A percentile compares a stretch with the other conserved stretches of the same genome.
phyloP scores from a whole-genome alignment of 345 rosid genomes.

The Boechera retrofracta region DNA sequence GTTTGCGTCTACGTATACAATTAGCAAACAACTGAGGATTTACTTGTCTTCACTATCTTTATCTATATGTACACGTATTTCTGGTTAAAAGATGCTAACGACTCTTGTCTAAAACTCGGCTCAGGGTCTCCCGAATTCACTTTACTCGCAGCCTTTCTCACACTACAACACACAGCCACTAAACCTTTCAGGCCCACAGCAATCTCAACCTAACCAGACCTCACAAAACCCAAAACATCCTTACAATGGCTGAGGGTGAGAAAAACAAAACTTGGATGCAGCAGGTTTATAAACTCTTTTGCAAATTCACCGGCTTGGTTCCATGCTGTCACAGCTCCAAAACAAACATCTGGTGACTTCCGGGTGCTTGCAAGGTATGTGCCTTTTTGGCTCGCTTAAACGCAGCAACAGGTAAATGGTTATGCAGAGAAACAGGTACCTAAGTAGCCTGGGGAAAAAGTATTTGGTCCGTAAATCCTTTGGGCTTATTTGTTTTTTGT shows the following conservation, averaged over 20 bases:
- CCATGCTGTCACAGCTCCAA: conserved; percentile 68
- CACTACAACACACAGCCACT: conserved; percentile 83
- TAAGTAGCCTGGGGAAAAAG: conserved; percentile 36
- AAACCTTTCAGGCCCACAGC: conserved; percentile 71
- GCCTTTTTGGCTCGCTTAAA: conserved; percentile 41
- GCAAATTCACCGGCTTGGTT: conserved; percentile 75
- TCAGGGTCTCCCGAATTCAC: conserved; percentile 92
- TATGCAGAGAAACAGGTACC: conserved; percentile 41
- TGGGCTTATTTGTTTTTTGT: conserved; percentile 11
- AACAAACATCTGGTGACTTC: conserved; percentile 45
- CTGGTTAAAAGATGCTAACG: conserved; percentile 18
- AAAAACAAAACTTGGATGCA: conserved; percentile 26
- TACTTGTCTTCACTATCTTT: conserved; percentile 7
- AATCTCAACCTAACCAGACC: conserved; percentile 77
- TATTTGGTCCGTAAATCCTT: conserved; percentile 42
- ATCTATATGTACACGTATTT: not conserved
- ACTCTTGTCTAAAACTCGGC: not conserved
- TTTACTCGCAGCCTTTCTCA: conserved; percentile 90
- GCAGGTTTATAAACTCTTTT: conserved; percentile 69
- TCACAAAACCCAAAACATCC: conserved; percentile 83
- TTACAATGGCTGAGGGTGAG: conserved; percentile 72
- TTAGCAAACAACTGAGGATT: conserved; percentile 5
- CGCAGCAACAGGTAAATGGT: conserved; percentile 36
- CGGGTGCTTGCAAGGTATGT: conserved; percentile 48
- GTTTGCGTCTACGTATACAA: not conserved